Conservation (phyloP, 2,329 filamentous ascomycete genomes). For the Fusarium coffeatum region DNA sequence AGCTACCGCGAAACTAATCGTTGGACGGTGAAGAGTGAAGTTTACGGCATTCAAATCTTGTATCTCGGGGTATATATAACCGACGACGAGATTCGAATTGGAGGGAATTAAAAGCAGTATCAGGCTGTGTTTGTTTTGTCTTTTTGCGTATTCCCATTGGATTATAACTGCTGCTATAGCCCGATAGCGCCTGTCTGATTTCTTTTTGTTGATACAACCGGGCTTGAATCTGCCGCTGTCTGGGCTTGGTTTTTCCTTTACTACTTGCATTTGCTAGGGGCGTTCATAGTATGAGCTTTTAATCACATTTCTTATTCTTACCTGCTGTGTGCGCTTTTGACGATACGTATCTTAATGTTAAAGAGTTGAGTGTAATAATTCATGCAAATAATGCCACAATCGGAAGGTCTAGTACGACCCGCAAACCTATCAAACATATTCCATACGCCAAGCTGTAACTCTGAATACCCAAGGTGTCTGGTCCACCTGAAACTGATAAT, state of each 20-base stretch:
- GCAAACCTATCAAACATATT: conserved; percentile 15
- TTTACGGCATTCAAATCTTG: neutral
- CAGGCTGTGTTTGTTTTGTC: conserved; percentile 24
- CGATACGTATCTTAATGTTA: neutral
- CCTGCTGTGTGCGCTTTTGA: neutral
- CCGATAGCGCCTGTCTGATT: conserved; percentile 24
- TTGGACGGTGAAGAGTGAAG: neutral
- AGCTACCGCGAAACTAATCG: conserved; percentile 38
- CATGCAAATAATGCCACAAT: conserved; percentile 1
- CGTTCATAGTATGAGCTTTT: conserved; percentile 48
- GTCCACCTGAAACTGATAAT: conserved; percentile 35
- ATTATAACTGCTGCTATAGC: conserved; percentile 32
- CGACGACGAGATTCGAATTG: conserved; percentile 6
- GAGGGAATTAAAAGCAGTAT: conserved; percentile 10
- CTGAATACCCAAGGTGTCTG: conserved; percentile 35
- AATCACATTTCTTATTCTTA: conserved; percentile 42
- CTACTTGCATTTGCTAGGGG: conserved; percentile 44
- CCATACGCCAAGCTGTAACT: conserved; percentile 36
- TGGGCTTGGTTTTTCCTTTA: conserved; percentile 40
- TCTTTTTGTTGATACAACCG: conserved; percentile 31
- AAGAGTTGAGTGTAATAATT: neutral
- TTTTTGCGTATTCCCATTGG: conserved; percentile 39
- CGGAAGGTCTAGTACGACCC: neutral
- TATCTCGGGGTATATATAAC: conserved; percentile 2
- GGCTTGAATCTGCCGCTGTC: conserved; percentile 34